A percentile compares a stretch with the other conserved stretches of the same genome.
Evolutionary conservation across 176 grass and related monocot genomes (phyloP).

Genomic region (Phoenix dactylifera): DNA sequence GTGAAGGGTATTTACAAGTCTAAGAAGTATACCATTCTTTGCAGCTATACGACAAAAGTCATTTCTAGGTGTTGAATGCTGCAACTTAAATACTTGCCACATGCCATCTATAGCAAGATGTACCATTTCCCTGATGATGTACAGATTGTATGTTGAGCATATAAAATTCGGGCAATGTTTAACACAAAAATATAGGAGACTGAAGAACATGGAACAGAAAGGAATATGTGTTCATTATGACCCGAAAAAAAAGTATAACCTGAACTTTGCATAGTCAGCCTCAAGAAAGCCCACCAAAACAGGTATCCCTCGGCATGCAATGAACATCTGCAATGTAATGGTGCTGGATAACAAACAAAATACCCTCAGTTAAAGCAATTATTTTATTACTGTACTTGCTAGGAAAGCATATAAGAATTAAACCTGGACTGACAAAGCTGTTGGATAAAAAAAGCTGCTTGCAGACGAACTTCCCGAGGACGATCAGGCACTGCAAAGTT

Average conservation of each 20-base stretch:
- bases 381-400: no score
- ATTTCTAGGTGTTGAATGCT: constrained; percentile 77
- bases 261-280: constrained; percentile 96
- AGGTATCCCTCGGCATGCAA: constrained; percentile 95
- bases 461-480: constrained; percentile 82
- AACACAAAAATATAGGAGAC: no score
- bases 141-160: not conserved
- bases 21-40: constrained; percentile 79
- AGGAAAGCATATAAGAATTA: constrained; percentile 9
- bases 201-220: no score
- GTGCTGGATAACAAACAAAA: constrained; percentile 42
- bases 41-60: constrained; percentile 94
- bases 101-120: constrained; percentile 96
- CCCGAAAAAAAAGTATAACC: constrained; percentile 21
- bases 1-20: constrained; percentile 86
- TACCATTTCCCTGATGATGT: constrained; percentile 80
- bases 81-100: constrained; percentile 97
- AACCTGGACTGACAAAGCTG: constrained; percentile 98
- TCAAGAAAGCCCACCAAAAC: constrained; percentile 93
- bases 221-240: no score
- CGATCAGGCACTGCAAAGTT: constrained; percentile 63
- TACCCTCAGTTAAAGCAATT: constrained; percentile 5
- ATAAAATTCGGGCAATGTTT: no score
- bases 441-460: constrained; percentile 82
- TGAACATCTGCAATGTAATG: constrained; percentile 97